Conservation (phyloP, 2,329 filamentous ascomycete genomes). For the Aspergillus pseudoterreus region DNA sequence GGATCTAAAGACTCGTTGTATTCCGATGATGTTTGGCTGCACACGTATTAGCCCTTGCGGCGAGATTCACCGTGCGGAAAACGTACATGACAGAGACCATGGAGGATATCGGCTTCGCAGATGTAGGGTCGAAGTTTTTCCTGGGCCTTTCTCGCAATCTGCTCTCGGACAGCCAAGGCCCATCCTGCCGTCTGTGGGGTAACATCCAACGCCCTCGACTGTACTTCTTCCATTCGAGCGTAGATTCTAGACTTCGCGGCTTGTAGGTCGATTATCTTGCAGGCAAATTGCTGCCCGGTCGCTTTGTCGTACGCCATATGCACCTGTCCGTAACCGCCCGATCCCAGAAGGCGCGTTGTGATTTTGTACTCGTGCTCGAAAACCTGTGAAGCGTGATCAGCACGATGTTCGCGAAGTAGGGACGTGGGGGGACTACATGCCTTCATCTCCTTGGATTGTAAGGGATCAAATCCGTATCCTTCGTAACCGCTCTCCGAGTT, state of each 20-base stretch:
- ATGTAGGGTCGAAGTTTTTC: conserved; percentile 31
- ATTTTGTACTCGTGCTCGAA: conserved; percentile 34
- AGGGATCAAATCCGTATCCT: conserved; percentile 17
- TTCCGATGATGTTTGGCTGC: conserved; percentile 56
- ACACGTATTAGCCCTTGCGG: conserved; percentile 1
- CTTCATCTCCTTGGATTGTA: conserved; percentile 33
- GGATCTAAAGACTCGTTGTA: conserved; percentile 56
- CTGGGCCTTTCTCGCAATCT: conserved; percentile 19
- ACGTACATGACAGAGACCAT: conserved; percentile 50
- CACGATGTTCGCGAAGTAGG: neutral
- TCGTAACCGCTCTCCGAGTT: conserved; percentile 6
- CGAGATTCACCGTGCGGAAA: neutral
- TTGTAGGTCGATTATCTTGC: conserved; percentile 43
- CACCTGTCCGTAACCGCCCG: conserved; percentile 42
- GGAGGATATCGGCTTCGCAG: conserved; percentile 46
- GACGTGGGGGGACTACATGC: conserved; percentile 13
- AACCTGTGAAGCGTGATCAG: conserved; percentile 17
- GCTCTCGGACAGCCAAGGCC: conserved; percentile 5
- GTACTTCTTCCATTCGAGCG: conserved; percentile 3
- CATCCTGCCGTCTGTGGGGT: neutral
- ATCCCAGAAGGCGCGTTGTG: conserved; percentile 39
- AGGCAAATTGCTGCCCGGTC: conserved; percentile 39
- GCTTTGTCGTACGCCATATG: conserved; percentile 38
- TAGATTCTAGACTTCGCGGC: conserved; percentile 16
- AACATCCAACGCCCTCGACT: conserved; percentile 11